Base-by-base conservation (phyloP, 371 early-diverging fungal genomes). In the Circinella minor region DNA sequence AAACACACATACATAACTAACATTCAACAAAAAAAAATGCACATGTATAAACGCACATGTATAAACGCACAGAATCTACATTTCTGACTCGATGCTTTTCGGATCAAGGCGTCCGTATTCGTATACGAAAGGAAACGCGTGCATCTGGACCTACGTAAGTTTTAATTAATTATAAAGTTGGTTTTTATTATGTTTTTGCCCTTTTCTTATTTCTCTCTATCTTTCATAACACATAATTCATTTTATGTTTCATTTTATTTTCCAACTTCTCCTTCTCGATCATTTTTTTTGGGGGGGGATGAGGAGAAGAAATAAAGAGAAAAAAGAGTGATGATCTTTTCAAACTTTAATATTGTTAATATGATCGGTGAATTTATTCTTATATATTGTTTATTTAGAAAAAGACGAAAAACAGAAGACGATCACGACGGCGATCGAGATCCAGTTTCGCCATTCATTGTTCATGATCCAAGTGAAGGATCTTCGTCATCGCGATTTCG, bases 21-120 rank as follows among this genome's bases (percentile, higher is more conserved):
- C 43, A 43, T 43, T 43, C 11, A 43, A 6, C 43, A 43, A 43
- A 43, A 43, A 43, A 43, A 43, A 43, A 43, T 43, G 43, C 43
- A 55, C 96, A 1, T 96, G 97, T 9, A 94, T 27, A 59, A 43
- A 43, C 3, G 43, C 43, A 55, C 96, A 1, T 96, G 97, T 9
- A 94, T 27, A 59, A 36, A 96, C 94, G 91, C 91, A 79, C 90
- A 73, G 97, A 95, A 69, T 94, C 96, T 0, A 98, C 97, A 1
- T 88, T 87, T 66, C 75, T 97, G 51, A 94, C 96, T 15, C 86
- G 93, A 65, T 85, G 92, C 11, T 96, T 98, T 86, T 96, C 97
- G 36, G 96, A 96, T 71, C 98, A 98, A 77, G 98, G 98, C 0
- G 81, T 98, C 14, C 95, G 96, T 69, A 95, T 98, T 63, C 91